Percentiles rank a stretch among this genome's conserved stretches.
Evolutionary conservation across 345 rosid species (phyloP).

Genomic region (Citrus trifoliata): DNA sequence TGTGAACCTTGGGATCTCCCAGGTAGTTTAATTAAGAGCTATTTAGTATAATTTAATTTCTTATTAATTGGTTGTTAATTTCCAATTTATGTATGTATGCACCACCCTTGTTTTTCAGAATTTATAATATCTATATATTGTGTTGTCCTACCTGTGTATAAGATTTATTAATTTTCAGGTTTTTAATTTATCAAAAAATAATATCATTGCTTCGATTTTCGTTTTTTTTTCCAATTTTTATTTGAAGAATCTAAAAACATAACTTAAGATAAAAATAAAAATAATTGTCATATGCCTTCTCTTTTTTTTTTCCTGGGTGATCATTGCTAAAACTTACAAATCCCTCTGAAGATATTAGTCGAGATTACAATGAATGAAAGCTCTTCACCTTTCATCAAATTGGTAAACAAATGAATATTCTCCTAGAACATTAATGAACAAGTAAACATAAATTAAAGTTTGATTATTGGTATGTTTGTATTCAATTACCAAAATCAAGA

Average conservation of each 20-base stretch:
- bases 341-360: neutral
- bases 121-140: neutral
- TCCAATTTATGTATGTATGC: too few species aligned
- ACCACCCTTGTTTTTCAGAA: neutral
- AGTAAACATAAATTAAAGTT: neutral
- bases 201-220: neutral
- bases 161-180: neutral
- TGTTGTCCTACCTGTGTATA: too few species aligned
- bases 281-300: neutral
- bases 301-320: neutral
- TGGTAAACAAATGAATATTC: neutral
- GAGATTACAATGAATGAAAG: neutral
- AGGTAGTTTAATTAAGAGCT: conserved; percentile 35
- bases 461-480: neutral
- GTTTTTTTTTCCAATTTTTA: neutral
- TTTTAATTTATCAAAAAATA: neutral
- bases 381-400: neutral
- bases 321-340: neutral
- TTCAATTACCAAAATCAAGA: neutral
- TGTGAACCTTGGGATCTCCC: conserved; percentile 99
- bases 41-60: neutral
- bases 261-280: neutral
- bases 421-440: neutral
- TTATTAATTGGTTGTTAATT: neutral
- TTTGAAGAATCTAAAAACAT: neutral